Evolutionary conservation across 1,284 basidiomycete species (phyloP).

Genomic region (Ustilago loliicola): DNA sequence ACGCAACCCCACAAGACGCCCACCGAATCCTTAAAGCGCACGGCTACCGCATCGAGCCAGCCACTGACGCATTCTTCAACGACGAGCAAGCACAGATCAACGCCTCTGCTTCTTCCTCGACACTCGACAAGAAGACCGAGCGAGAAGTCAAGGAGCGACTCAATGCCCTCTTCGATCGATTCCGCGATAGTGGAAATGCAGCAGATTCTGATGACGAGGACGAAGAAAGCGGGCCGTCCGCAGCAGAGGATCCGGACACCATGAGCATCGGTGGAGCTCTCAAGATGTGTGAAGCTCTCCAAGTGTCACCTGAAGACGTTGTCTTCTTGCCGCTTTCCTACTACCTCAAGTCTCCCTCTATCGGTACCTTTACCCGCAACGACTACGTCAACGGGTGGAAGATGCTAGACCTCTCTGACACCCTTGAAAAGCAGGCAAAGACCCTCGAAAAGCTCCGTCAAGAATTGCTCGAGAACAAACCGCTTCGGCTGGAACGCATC

Average conservation of each 20-base stretch:
- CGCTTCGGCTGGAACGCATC: slow-evolving; percentile 43
- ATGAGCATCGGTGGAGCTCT: slow-evolving; percentile 67
- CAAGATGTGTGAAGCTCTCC: slow-evolving; percentile 61
- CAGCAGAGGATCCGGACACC: slow-evolving; percentile 52
- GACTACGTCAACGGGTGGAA: slow-evolving; percentile 66
- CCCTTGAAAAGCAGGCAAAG: slow-evolving; percentile 57
- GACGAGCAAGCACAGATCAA: slow-evolving; percentile 63
- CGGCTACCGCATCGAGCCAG: slow-evolving; percentile 78
- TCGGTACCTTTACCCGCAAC: slow-evolving; percentile 61
- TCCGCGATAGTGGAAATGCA: slow-evolving; percentile 24
- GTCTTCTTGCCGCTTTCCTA: slow-evolving; percentile 66
- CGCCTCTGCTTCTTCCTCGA: slow-evolving; percentile 26
- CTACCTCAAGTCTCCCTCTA: slow-evolving; percentile 61
- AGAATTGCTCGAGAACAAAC: slow-evolving; percentile 55
- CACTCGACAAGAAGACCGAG: slow-evolving; percentile 51
- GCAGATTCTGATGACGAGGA: slow-evolving; percentile 32
- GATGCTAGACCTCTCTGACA: slow-evolving; percentile 54
- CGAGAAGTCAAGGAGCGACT: slow-evolving; percentile 72
- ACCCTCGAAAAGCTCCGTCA: slow-evolving; percentile 51
- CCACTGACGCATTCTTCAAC: slow-evolving; percentile 81
- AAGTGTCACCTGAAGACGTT: slow-evolving; percentile 63
- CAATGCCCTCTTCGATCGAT: slow-evolving; percentile 79
- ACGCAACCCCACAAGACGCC: slow-evolving; percentile 74
- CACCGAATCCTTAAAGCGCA: slow-evolving; percentile 79
- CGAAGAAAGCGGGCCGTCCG: slow-evolving; percentile 10